Conservation (phyloP, 345 rosid species). For the Eucalyptus viminalis region DNA sequence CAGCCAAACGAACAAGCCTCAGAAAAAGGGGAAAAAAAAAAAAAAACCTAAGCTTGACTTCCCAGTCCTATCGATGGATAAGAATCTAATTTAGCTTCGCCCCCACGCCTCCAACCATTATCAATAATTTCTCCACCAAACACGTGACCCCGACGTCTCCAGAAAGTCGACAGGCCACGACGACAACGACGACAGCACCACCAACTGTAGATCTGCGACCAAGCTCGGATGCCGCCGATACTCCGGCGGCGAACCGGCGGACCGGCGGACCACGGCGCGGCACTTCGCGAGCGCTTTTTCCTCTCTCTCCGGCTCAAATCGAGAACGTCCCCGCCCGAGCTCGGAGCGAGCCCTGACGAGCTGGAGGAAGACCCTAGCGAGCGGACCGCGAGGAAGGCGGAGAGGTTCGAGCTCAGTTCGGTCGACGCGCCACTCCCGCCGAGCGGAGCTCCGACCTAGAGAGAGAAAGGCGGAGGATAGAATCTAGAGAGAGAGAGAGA, state of each 20-base stretch:
- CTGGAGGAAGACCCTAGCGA: not conserved
- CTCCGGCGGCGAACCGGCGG: not conserved
- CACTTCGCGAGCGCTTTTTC: not conserved
- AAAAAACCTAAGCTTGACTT: conserved; percentile 8
- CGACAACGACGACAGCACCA: not conserved
- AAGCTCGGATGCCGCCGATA: not conserved
- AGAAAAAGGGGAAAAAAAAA: not conserved
- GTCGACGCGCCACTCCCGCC: not conserved
- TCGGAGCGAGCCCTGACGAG: conserved; percentile 1
- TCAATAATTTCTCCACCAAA: conserved; percentile 8
- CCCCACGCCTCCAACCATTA: conserved; percentile 7
- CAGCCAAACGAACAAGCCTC: not conserved
- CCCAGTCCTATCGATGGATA: not conserved
- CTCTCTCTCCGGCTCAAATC: not conserved
- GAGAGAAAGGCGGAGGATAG: not conserved
- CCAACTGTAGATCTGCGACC: conserved; percentile 3
- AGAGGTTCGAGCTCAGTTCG: not conserved
- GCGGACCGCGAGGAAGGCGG: not conserved
- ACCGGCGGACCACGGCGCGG: not conserved
- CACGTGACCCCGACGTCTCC: not conserved
- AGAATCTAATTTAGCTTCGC: conserved; percentile 5
- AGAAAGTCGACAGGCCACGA: not conserved
- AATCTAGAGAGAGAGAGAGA: not conserved
- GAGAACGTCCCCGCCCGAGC: not conserved
- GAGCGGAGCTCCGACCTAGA: not conserved